Base-by-base conservation (phyloP, 2,329 filamentous ascomycete genomes). In the Alternaria sp. region DNA sequence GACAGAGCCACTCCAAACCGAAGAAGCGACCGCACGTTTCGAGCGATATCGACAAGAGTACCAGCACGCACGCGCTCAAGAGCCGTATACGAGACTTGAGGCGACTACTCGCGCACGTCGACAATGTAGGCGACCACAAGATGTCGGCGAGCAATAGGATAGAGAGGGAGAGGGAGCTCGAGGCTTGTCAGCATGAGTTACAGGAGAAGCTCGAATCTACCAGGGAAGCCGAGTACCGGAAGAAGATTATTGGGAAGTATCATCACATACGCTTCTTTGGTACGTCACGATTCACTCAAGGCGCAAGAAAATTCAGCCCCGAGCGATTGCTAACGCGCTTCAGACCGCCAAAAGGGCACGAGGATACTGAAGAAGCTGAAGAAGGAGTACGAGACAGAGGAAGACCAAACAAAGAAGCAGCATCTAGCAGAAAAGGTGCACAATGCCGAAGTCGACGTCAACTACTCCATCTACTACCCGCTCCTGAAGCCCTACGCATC, bases 191-290 rank as follows among this genome's bases (percentile, higher is more conserved):
- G 76, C 82, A 86, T 64, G 89, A 91, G 70, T 82, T 94, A 59
- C 82, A 60, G 24, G 74, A 77, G 62, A 77, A 76, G 66, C 57
- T 64, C 16, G 63, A 60, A 38, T 65, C 79, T 5, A 83, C 86
- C 63, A 83, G 85, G 48, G 81, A 86, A 60, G 83, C 84, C 59
- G 87, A 88, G 69, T 89, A 88, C 79, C 84, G 84, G 73, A 85
- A 87, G 66, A 84, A 87, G 60, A 92, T 94, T 86, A 93, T 94
- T 63, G 83, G 83, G 51, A 91, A 89, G 76, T 95, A 93, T 70
- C 91, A 94, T 76, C 94, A 92, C 86, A 87, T 94, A 51, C 84
- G 92, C 28, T 95, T 95, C 75, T 94, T 94, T 78, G 92, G 91
- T 91, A 82, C 52, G 85, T 70, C 1, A 28, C 30, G 12, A n/a